A percentile compares a stretch with the other conserved stretches of the same genome.
These are phyloP conservation scores for Nothophoma quercina DNA, from an alignment of 2,329 filamentous ascomycete genomes.

Conservation along the genomic window DNA sequence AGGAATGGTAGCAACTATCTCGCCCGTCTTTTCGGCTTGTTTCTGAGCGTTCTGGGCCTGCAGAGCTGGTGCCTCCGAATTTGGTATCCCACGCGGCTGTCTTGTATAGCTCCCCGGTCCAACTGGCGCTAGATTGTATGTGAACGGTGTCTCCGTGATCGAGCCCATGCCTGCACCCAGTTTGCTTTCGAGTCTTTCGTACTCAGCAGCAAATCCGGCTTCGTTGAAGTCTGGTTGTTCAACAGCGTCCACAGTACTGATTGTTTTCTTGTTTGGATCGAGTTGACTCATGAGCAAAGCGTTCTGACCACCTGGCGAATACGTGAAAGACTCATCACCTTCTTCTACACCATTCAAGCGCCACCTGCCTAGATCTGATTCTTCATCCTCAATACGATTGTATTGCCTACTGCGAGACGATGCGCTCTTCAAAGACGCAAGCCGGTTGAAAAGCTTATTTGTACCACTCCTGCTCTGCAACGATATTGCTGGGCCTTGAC, in stretches of 20 bases:
- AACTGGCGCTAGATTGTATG: constrained; percentile 23
- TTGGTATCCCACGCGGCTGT: constrained; percentile 34
- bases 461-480: constrained; percentile 35
- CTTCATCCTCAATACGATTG: constrained; percentile 44
- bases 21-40: constrained; percentile 53
- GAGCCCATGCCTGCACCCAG: constrained; percentile 49
- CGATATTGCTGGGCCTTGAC: constrained; percentile 23
- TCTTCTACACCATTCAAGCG: constrained; percentile 39
- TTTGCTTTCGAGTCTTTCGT: constrained; percentile 43
- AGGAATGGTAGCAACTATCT: constrained; percentile 52
- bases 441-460: constrained; percentile 39
- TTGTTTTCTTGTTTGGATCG: constrained; percentile 19
- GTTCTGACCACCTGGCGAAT: constrained; percentile 39
- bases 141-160: constrained; percentile 46
- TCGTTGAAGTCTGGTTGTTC: constrained; percentile 35
- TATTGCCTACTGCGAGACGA: constrained; percentile 32
- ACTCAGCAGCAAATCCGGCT: constrained; percentile 47
- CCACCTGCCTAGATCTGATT: constrained; percentile 22
- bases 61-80: constrained; percentile 22
- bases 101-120: constrained; percentile 20
- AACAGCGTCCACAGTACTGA: constrained; percentile 23
- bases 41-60: constrained; percentile 49
- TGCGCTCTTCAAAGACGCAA: constrained; percentile 37
- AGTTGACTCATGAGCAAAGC: constrained; percentile 41
- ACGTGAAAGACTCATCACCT: constrained; percentile 37